Conservation (phyloP, 2,329 filamentous ascomycete species). For the Magnaporthiopsis rhizophila region DNA sequence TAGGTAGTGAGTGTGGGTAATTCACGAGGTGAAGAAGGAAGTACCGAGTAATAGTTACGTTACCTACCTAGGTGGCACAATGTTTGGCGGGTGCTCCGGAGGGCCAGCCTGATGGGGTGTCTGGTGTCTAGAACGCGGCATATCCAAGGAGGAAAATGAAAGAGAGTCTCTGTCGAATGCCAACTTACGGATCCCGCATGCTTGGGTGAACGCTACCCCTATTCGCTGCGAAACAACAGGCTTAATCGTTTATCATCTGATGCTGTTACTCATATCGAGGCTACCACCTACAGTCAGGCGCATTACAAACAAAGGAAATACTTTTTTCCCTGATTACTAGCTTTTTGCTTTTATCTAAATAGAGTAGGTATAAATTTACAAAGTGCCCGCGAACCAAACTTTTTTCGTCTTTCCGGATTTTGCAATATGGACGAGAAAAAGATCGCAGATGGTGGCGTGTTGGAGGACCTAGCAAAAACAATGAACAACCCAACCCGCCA, state of each 20-base stretch:
- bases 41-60: not conserved
- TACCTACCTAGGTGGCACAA: not conserved
- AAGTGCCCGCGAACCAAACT: not conserved
- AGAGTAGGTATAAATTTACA: constrained; percentile 4
- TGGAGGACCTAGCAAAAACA: not conserved
- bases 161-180: not conserved
- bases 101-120: not conserved
- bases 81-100: not conserved
- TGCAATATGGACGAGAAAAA: not conserved
- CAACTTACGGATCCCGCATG: not conserved
- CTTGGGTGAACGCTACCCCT: not conserved
- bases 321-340: constrained; percentile 1
- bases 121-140: not conserved
- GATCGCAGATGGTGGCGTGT: not conserved
- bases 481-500: not conserved
- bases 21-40: not conserved
- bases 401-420: constrained; percentile 6
- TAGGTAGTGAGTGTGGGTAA: not conserved
- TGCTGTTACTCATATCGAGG: not conserved
- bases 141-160: not conserved
- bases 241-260: not conserved
- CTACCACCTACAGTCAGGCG: not conserved
- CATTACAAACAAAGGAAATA: not conserved
- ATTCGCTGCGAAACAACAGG: not conserved
- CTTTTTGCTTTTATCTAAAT: not conserved